Percentiles rank a stretch among this genome's conserved stretches.
These are phyloP conservation scores for Isatis tinctoria DNA, from an alignment of 345 rosid species.

Conservation along the genomic window DNA sequence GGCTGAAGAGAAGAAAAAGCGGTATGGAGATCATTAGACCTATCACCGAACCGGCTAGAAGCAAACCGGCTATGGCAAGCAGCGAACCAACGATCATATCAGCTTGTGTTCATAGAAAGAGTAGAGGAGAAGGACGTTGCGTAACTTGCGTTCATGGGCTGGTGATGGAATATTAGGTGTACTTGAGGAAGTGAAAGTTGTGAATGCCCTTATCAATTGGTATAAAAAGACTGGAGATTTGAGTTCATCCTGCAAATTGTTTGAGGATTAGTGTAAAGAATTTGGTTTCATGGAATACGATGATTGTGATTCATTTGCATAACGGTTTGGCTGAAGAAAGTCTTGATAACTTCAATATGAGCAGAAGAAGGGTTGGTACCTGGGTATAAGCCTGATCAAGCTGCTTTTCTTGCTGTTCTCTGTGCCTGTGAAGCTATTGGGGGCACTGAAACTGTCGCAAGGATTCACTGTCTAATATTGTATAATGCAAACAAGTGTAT, in stretches of 20 bases:
- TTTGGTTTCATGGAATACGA: conserved; percentile 66
- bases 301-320: conserved; percentile 41
- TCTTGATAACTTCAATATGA: conserved; percentile 33
- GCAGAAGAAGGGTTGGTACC: conserved; percentile 50
- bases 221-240: conserved; percentile 53
- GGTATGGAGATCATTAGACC: conserved; percentile 41
- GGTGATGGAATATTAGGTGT: conserved; percentile 45
- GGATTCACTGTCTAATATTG: conserved; percentile 46
- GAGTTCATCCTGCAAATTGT: conserved; percentile 39
- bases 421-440: conserved; percentile 52
- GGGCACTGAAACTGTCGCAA: conserved; percentile 43
- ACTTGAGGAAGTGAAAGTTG: conserved; percentile 46
- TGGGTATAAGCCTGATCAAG: conserved; percentile 51
- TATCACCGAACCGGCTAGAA: conserved; percentile 39
- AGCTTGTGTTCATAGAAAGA: conserved; percentile 39
- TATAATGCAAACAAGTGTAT: conserved; percentile 30
- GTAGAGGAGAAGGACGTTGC: conserved; percentile 44
- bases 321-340: conserved; percentile 40
- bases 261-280: conserved; percentile 41
- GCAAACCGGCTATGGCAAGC: conserved; percentile 44
- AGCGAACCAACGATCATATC: conserved; percentile 50
- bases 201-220: conserved; percentile 48
- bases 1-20: conserved; percentile 53
- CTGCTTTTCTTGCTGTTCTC: too few relatives aligned
- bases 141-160: conserved; percentile 55